Evolutionary conservation across 1,139 yeast genomes (phyloP), one percentile per base, ranked within the genome.

Genomic region (Lodderomyces beijingensis): DNA sequence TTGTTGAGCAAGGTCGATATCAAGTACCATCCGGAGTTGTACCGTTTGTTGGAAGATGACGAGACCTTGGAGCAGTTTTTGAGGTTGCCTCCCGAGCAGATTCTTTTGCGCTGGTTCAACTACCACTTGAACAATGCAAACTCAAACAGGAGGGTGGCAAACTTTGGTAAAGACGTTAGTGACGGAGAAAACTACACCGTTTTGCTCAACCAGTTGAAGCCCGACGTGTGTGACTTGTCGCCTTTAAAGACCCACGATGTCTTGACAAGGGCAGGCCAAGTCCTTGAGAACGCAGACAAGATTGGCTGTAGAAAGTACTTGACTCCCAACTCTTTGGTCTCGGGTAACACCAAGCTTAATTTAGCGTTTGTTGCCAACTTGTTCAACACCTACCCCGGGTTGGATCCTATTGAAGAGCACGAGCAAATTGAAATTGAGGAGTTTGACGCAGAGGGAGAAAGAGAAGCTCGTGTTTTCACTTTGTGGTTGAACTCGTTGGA

Each of bases 401-500:
- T 91, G 49, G 97, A 88, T 42, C 97, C 98, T 41, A 77, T 91
- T 45, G 94, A 87, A 53, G 98, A 91, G 59, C 77, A 72, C 40
- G 98, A 91, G 57, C 82, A 79, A 50, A 83, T 85, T 18, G 93
- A 82, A 51, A 85, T 89, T 47, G 91, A 83, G 57, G 98, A 88
- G 47, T 91, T 93, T 51, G 99, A 91, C 57, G 98, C 98, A 12
- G 98, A 93, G 64, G 99, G 99, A 42, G 99, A 91, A 65, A 83
- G 98, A 65, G 99, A 91, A 65, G 98, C 98, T 1, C 79, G 99
- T 57, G 99, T 91, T 4, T 91, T 91, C 62, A 93, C 98, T 9
- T 69, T 91, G 49, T 91, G 98, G 98, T 77, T 91, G 53, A 91
- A 91, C 61, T 87, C 96, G 1, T 74, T 91, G 50, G 97, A 93